These are phyloP conservation scores for Phytophthora ohioensis DNA, from an alignment of 352 stramenopile species.

Conservation along the genomic window DNA sequence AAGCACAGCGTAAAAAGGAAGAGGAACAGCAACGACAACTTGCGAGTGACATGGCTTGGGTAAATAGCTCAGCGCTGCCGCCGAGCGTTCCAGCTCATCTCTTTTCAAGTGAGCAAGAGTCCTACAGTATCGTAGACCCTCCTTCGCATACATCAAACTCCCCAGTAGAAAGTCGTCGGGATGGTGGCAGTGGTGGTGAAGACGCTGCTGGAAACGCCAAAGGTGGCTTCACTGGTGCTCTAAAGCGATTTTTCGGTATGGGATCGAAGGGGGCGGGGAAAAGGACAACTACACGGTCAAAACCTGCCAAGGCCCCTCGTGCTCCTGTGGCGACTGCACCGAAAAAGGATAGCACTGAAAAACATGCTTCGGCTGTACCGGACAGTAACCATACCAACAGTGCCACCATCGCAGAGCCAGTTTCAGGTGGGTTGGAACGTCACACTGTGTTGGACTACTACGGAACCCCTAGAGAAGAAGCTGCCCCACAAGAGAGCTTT, in stretches of 20 bases:
- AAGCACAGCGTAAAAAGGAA: constrained; percentile 36
- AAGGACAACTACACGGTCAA: constrained; percentile 23
- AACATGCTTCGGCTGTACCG: not conserved
- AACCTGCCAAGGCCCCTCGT: constrained; percentile 7
- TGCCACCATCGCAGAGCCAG: constrained; percentile 5
- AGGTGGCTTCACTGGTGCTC: constrained; percentile 53
- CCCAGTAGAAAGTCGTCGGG: constrained; percentile 26
- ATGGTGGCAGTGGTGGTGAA: not conserved
- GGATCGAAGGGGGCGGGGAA: constrained; percentile 35
- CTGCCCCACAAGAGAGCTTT: constrained; percentile 22
- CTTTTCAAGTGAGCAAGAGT: constrained; percentile 54
- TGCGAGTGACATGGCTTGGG: constrained; percentile 34
- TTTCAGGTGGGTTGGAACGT: constrained; percentile 19
- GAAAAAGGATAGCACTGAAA: constrained; percentile 17
- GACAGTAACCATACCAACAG: not conserved
- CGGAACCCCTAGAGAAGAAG: constrained; percentile 10
- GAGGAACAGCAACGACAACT: constrained; percentile 37
- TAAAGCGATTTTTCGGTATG: constrained; percentile 81
- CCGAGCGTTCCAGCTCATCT: constrained; percentile 22
- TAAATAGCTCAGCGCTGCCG: constrained; percentile 32
- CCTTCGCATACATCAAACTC: constrained; percentile 47
- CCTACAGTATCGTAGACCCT: constrained; percentile 64
- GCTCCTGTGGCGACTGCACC: not conserved
- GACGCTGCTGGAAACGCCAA: constrained; percentile 18
- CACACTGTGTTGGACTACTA: constrained; percentile 43